These are phyloP conservation scores for Trebouxia sp. DNA, from an alignment of 139 green algal genomes.

Conservation along the genomic window DNA sequence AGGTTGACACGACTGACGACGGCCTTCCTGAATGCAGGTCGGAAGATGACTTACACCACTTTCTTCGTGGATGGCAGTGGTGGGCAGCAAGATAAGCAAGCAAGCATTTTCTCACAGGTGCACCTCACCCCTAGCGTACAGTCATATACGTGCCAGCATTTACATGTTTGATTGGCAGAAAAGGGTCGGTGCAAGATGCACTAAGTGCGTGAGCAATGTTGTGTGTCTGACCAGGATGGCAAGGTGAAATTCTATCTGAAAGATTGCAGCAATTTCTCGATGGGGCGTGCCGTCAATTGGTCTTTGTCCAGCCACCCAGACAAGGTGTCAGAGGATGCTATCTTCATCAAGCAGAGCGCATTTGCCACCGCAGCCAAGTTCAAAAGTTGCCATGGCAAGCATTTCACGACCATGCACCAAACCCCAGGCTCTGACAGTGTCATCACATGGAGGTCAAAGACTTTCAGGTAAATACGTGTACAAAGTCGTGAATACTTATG, in stretches of 20 bases:
- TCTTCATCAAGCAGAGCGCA: neutral
- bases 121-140: no score
- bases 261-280: neutral
- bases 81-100: no score
- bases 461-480: neutral
- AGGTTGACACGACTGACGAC: no score
- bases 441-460: neutral
- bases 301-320: neutral
- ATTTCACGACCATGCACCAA: neutral
- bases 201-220: neutral
- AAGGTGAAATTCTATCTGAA: neutral
- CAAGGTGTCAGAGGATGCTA: neutral
- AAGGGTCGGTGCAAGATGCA: neutral
- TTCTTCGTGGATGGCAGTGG: no score
- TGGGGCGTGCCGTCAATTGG: neutral
- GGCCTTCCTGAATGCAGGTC: no score
- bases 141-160: no score
- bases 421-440: neutral
- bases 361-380: neutral
- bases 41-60: no score
- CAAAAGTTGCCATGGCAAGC: neutral
- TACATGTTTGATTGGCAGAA: neutral
- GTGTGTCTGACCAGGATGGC: no score
- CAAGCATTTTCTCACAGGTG: no score
- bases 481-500: neutral